Percentiles rank a stretch among this genome's conserved stretches.
Conservation (phyloP, 192 early-diverging fungal species). For the Phlyctochytrium arcticum region DNA sequence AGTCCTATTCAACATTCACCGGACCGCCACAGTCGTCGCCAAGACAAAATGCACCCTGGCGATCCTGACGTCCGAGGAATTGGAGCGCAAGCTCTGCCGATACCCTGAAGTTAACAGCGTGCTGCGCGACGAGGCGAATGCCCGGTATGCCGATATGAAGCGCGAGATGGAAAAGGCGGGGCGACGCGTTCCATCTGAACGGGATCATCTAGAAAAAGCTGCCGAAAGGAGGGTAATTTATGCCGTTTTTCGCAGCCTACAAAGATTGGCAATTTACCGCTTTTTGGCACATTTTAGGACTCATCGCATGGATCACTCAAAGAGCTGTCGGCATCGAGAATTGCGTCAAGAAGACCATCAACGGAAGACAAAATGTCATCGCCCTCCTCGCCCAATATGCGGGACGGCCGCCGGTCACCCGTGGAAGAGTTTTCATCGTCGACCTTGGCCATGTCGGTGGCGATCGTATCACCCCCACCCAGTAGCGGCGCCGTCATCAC, state of each 20-base stretch:
- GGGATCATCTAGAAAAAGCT: too few species aligned
- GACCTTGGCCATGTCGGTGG: neutral
- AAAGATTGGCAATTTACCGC: too few species aligned
- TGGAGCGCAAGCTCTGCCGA: constrained; percentile 45
- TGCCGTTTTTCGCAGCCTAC: too few species aligned
- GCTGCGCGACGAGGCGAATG: constrained; percentile 57
- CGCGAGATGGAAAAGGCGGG: constrained; percentile 37
- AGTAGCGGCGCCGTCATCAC: constrained; percentile 1
- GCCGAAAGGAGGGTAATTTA: too few species aligned
- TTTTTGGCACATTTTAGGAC: neutral
- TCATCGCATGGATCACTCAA: constrained; percentile 17
- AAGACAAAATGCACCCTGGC: constrained; percentile 62
- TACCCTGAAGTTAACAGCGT: constrained; percentile 62
- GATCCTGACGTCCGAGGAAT: constrained; percentile 57
- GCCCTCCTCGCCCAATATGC: neutral
- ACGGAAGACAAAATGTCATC: constrained; percentile 1
- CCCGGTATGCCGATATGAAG: constrained; percentile 40
- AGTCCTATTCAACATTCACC: constrained; percentile 39
- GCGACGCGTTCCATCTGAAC: constrained; percentile 19
- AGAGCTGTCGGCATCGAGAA: constrained; percentile 20
- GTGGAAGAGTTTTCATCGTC: constrained; percentile 19
- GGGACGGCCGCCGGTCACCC: neutral
- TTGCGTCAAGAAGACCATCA: constrained; percentile 6
- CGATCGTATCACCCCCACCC: constrained; percentile 6
- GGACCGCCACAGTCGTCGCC: constrained; percentile 66